Evolutionary conservation across 805 yeast genomes (phyloP).

Genomic region (Metschnikowia similis): DNA sequence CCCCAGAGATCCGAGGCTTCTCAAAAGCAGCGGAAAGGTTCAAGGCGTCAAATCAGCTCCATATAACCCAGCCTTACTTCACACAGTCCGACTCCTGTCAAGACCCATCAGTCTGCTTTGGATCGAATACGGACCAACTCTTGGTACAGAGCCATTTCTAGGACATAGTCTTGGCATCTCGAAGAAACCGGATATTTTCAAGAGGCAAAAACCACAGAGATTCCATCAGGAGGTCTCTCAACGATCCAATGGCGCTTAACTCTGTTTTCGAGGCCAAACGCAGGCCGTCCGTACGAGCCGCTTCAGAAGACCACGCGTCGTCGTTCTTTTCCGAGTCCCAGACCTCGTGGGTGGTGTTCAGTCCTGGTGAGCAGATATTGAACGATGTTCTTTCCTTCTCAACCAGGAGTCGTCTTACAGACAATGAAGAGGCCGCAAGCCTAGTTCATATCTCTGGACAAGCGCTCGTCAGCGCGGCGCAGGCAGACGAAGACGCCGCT

Average conservation of each 20-base stretch:
- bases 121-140: not conserved
- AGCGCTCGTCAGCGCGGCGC: not conserved
- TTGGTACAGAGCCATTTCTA: not conserved
- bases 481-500: not conserved
- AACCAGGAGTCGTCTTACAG: slow-evolving; percentile 15
- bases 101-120: not conserved
- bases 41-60: not conserved
- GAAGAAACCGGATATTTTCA: too few species aligned
- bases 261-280: slow-evolving; percentile 11
- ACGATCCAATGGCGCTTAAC: slow-evolving; percentile 14
- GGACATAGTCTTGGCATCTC: too few species aligned
- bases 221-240: too few species aligned
- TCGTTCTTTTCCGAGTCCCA: slow-evolving; percentile 18
- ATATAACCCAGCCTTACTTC: not conserved
- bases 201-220: too few species aligned
- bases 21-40: not conserved
- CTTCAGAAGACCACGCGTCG: slow-evolving; percentile 10
- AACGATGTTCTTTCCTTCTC: slow-evolving; percentile 17
- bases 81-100: too few species aligned
- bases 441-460: not conserved
- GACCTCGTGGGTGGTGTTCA: slow-evolving; percentile 18
- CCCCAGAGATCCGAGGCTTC: not conserved
- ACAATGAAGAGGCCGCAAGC: slow-evolving; percentile 7
- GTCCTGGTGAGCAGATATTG: slow-evolving; percentile 12
- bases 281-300: slow-evolving; percentile 9